Evolutionary conservation across 23 red algal genomes (phyloP).

Genomic region (Gracilaria gracilis): DNA sequence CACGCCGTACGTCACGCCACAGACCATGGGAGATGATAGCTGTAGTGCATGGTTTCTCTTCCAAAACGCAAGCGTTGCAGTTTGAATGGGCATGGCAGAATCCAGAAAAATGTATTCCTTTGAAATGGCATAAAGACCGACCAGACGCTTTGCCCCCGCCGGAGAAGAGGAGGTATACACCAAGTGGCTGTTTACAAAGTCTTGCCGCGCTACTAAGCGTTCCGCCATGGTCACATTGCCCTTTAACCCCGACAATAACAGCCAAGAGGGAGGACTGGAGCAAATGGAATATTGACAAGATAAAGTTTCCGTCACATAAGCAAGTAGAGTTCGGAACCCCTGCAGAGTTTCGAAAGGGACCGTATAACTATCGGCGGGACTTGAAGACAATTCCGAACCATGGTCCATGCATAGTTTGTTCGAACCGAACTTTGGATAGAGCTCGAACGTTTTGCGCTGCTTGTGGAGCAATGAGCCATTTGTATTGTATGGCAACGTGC

Average conservation of each 20-base stretch:
- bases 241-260: conserved; percentile 44
- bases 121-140: conserved; percentile 36
- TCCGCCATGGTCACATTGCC: conserved; percentile 61
- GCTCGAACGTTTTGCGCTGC: conserved; percentile 24
- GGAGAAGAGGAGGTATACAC: conserved; percentile 7
- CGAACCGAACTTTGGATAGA: not conserved
- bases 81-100: conserved; percentile 99
- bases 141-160: conserved; percentile 40
- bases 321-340: conserved; percentile 30
- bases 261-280: conserved; percentile 51
- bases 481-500: conserved; percentile 15
- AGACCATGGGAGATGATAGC: conserved; percentile 89
- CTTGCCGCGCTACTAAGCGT: conserved; percentile 51
- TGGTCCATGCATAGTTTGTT: conserved; percentile 5
- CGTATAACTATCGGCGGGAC: conserved; percentile 52
- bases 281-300: conserved; percentile 38
- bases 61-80: conserved; percentile 82
- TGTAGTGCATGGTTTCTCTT: conserved; percentile 85
- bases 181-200: conserved; percentile 40
- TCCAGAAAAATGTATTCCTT: conserved; percentile 54
- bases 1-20: conserved; percentile 70
- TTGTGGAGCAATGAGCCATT: conserved; percentile 19
- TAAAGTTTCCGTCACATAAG: conserved; percentile 46
- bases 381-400: not conserved
- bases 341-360: not conserved